Conservation (phyloP, 371 early-diverging fungal species). For the Rhizopus sp. region DNA sequence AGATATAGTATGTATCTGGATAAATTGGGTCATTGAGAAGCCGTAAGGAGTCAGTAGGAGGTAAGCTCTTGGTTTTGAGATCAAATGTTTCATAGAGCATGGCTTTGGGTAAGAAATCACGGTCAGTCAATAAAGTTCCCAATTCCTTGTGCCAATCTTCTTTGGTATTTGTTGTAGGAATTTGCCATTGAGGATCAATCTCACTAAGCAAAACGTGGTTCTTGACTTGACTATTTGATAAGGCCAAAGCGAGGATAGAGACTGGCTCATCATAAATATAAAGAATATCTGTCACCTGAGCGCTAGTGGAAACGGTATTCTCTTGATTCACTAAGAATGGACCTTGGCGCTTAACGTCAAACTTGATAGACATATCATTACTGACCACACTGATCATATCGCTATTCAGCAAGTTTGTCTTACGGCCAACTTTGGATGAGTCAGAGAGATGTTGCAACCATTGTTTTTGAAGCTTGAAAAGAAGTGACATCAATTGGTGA, state of each 20-base stretch:
- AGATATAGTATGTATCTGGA: conserved; percentile 36
- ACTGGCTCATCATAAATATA: conserved; percentile 28
- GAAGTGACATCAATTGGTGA: conserved; percentile 17
- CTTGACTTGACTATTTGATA: conserved; percentile 33
- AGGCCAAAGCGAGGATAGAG: conserved; percentile 30
- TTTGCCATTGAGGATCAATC: conserved; percentile 43
- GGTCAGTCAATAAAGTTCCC: conserved; percentile 16
- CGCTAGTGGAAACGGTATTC: not conserved
- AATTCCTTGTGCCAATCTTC: conserved; percentile 35
- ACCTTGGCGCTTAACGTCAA: conserved; percentile 38
- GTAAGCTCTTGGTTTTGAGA: conserved; percentile 11
- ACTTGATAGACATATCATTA: conserved; percentile 13
- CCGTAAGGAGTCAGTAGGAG: conserved; percentile 16
- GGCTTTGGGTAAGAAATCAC: conserved; percentile 35
- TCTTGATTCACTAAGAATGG: conserved; percentile 33
- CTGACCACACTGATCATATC: conserved; percentile 22
- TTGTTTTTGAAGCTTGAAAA: conserved; percentile 35
- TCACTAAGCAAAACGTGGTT: conserved; percentile 35
- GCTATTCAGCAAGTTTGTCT: conserved; percentile 9
- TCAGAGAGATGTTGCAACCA: conserved; percentile 37
- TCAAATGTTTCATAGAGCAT: conserved; percentile 35
- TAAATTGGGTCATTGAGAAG: conserved; percentile 36
- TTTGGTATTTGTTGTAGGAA: conserved; percentile 18
- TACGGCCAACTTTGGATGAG: conserved; percentile 20
- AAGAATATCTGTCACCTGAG: conserved; percentile 33